Evolutionary conservation across 441 rosid species (phyloP), one percentile per base, ranked within the genome.

Genomic region (Brassica hybrid): DNA sequence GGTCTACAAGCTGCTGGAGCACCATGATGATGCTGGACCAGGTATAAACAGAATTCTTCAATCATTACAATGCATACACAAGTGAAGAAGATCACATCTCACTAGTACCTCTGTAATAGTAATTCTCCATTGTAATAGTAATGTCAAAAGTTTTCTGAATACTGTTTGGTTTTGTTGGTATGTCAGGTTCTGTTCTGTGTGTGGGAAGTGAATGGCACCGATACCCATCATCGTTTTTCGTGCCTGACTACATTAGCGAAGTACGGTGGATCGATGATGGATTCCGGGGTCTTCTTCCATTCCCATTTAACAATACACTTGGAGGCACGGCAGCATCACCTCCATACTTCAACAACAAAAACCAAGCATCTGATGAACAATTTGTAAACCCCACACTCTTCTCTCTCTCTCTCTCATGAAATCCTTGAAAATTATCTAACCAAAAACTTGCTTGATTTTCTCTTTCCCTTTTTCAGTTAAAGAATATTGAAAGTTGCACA

Each of bases 161-260:
- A 71, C 64, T 23, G 52, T 36, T 79, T 64, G 72, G 59, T 43
- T 74, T 25, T 14, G 54, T 4, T 70, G 32, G 5, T 13, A 73
- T 57, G 61, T 21, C 86, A 95, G 99, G 95, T 75, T 86, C 99
- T 73, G 92, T 89, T 60, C 85, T 95, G 67, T 95, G 99, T 80
- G 92, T 93, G 81, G 97, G 98, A 85, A 89, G 97, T 79, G 99
- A 95, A 80, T 89, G 99, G 98, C 99, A 95, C 77, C 97, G 99
- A 43, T 90, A 84, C 79, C 97, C 96, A 5, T 91, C 99, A 32
- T 95, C 98, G 18, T 95, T 95, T 84, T 88, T 93, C 32, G 83
- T 95, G 69, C 99, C 99, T 27, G 80, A 82, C 62, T 93, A 67
- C 78, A 67, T 95, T 8, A 74, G 87, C 73, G 89, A 89, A 82